Base-by-base conservation (phyloP, 257 asterid genomes). In the Jacaranda copaia region DNA sequence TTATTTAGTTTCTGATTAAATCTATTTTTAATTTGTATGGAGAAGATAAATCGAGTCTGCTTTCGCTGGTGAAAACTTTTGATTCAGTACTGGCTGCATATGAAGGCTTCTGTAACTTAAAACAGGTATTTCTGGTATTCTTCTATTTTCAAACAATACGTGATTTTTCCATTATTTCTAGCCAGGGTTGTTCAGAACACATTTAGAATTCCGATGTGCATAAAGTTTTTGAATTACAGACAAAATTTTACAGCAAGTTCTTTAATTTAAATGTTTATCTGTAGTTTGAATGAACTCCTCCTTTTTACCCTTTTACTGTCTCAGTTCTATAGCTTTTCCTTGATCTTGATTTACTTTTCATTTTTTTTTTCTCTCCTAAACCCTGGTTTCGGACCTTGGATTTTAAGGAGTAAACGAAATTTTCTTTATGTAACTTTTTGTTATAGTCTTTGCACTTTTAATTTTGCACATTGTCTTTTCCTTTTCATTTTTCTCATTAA, bases 81-180 rank as follows among this genome's bases (percentile, higher is more conserved):
- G 96, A 93, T 75, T 86, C 95, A 3, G 80, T 93, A 76, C 87
- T 91, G 73, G 88, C 91, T 61, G 98, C 96, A 70, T 93, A 91
- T 71, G 92, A 93, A 76, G 97, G 98, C 61, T 91, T 93, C 89
- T 93, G 98, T 76, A 89, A 85, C 80, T 85, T 93, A 42, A 93
- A 88, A 77, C 93, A 93, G 98, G 98, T 93, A 55, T 15, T 42
- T 39, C 9, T 68, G 19, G 16, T 42, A 4, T 67, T 60, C 66
- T 71, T 13, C 43, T 75, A 9, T 67, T 13, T 68, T 36, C 18
- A 63, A 35, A 4, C 55, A 8, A 25, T 42, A 32, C 19, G 48
- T 10, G 13, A 38, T 13, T 36, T 49, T 56, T 49, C 19, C 66
- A 40, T 25, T n/a, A 36, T 80, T 68, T 61, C 18, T 15, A 49